phyloP scores from a whole-genome alignment of 768 basidiomycete genomes.

The Psilocybe cyanescens region DNA sequence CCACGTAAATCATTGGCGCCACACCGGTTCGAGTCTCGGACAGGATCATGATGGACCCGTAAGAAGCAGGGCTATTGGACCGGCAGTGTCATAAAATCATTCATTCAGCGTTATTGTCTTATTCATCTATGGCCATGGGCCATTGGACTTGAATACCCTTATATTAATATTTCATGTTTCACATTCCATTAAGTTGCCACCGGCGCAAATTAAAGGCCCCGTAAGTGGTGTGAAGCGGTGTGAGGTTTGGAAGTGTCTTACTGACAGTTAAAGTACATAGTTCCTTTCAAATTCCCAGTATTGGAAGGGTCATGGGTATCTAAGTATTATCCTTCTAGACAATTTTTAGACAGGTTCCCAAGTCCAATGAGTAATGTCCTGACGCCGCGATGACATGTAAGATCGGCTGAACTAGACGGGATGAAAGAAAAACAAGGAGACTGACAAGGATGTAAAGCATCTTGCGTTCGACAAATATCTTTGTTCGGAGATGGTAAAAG shows the following conservation, averaged over 20 bases:
- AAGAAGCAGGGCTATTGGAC: background rate
- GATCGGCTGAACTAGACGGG: no score
- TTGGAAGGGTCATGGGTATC: conserved; percentile 1
- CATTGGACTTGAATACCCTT: background rate
- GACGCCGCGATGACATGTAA: background rate
- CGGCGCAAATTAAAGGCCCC: conserved; percentile 11
- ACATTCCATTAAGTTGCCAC: background rate
- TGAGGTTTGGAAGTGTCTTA: background rate
- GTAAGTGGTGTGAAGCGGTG: background rate
- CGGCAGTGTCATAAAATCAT: no score
- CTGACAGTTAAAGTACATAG: background rate
- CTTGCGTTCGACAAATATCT: no score
- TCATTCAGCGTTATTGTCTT: no score
- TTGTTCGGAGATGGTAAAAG: background rate
- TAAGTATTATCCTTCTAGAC: background rate
- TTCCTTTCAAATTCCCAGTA: conserved; percentile 14
- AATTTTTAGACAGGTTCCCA: background rate
- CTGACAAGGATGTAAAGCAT: no score
- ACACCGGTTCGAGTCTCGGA: background rate
- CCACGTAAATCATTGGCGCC: no score
- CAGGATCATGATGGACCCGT: background rate
- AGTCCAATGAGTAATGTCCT: background rate
- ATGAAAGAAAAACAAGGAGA: no score
- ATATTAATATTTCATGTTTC: background rate
- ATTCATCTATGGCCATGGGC: background rate